Conservation (phyloP, 1,139 yeast species). For the Lodderomyces theae region DNA sequence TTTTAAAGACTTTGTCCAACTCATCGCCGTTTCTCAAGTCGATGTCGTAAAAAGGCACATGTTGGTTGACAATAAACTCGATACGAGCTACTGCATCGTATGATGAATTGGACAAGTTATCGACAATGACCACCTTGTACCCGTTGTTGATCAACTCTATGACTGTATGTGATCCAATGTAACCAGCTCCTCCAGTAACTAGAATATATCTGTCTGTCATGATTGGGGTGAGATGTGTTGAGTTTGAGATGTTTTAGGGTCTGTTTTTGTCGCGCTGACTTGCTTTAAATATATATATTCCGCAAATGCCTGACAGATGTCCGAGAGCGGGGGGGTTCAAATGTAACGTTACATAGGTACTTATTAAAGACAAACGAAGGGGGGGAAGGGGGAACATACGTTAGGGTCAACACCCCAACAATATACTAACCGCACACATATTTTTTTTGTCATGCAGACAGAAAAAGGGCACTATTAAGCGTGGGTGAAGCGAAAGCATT, state of each 20-base stretch:
- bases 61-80: slow-evolving; percentile 49
- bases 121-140: slow-evolving; percentile 68
- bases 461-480: too few relatives aligned
- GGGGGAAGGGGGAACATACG: too few relatives aligned
- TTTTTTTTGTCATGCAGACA: too few relatives aligned
- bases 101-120: slow-evolving; percentile 67
- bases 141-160: slow-evolving; percentile 64
- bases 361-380: too few relatives aligned
- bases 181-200: slow-evolving; percentile 88
- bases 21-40: slow-evolving; percentile 55
- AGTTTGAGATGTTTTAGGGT: neutral
- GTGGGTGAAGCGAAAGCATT: too few relatives aligned
- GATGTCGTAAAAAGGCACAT: slow-evolving; percentile 56
- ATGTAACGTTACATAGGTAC: slow-evolving; percentile 9
- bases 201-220: slow-evolving; percentile 43
- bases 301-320: neutral
- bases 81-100: slow-evolving; percentile 67
- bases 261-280: neutral
- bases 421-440: too few relatives aligned
- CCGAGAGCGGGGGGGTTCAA: neutral
- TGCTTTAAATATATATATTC: neutral
- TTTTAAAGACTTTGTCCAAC: slow-evolving; percentile 47
- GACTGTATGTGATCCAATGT: slow-evolving; percentile 81
- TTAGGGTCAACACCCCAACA: too few relatives aligned
- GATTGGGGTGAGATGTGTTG: neutral